Percentiles rank a stretch among this genome's conserved stretches.
Evolutionary conservation across 2,329 filamentous ascomycete genomes (phyloP).

Genomic region (Cytospora schulzeri): DNA sequence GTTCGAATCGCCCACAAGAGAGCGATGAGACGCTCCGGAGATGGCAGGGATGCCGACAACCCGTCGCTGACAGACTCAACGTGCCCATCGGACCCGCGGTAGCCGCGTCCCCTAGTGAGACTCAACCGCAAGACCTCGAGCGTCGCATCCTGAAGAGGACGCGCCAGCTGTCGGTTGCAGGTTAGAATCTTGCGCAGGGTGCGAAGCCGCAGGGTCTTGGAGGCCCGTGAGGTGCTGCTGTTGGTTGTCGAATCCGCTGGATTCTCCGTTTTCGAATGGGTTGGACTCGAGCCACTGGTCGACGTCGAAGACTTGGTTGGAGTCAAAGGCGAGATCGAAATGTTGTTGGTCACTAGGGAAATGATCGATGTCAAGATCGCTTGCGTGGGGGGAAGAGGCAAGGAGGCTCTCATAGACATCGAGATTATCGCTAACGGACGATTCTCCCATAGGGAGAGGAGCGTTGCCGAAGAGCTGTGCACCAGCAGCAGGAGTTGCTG

Average conservation of each 20-base stretch:
- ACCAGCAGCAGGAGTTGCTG: slow-evolving; percentile 63
- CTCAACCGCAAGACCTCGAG: slow-evolving; percentile 70
- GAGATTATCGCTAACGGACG: slow-evolving; percentile 72
- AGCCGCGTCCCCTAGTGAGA: slow-evolving; percentile 25
- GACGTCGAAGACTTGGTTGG: slow-evolving; percentile 59
- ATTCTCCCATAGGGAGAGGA: slow-evolving; percentile 66
- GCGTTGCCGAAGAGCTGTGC: slow-evolving; percentile 62
- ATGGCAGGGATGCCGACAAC: slow-evolving; percentile 22
- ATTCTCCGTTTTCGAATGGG: slow-evolving; percentile 42
- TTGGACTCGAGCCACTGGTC: slow-evolving; percentile 54
- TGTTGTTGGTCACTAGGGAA: slow-evolving; percentile 58
- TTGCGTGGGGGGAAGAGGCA: slow-evolving; percentile 71
- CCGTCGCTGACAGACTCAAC: slow-evolving; percentile 15
- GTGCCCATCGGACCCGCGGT: slow-evolving; percentile 9
- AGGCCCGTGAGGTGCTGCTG: slow-evolving; percentile 45
- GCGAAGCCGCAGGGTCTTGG: slow-evolving; percentile 61
- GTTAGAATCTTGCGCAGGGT: slow-evolving; percentile 67
- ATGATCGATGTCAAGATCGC: slow-evolving; percentile 69
- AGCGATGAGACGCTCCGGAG: slow-evolving; percentile 48
- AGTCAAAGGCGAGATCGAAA: slow-evolving; percentile 25
- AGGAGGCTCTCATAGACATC: slow-evolving; percentile 75
- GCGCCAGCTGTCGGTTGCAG: slow-evolving; percentile 74
- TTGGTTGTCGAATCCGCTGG: slow-evolving; percentile 54
- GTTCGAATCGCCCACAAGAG: slow-evolving; percentile 49
- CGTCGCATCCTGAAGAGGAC: slow-evolving; percentile 74